Evolutionary conservation across 495 filamentous ascomycete genomes (phyloP).

Genomic region (Tuber brumale): DNA sequence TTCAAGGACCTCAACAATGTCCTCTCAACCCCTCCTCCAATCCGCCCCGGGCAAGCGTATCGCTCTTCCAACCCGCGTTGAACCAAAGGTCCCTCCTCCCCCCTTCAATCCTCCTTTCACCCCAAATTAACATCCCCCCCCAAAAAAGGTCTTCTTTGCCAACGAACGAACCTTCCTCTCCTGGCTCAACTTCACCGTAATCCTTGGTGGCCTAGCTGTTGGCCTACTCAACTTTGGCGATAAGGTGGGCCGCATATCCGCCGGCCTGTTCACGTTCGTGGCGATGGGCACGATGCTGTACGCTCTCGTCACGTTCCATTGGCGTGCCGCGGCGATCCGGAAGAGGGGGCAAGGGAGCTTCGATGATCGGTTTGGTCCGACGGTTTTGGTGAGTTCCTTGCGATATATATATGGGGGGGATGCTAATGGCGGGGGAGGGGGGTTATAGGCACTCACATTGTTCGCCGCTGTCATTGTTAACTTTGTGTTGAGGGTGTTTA

Average conservation of each 20-base stretch:
- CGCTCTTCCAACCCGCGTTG: conserved; percentile 92
- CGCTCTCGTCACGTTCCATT: conserved; percentile 90
- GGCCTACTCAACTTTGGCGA: conserved; percentile 98
- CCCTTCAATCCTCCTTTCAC: neutral
- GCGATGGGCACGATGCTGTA: conserved; percentile 96
- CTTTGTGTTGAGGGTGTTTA: conserved; percentile 72
- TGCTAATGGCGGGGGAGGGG: neutral
- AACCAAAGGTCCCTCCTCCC: conserved; percentile 60
- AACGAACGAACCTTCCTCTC: conserved; percentile 98
- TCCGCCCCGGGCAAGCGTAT: conserved; percentile 95
- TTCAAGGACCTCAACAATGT: conserved; percentile 54
- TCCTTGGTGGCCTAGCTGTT: conserved; percentile 89
- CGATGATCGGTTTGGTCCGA: conserved; percentile 90
- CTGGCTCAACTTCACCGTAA: conserved; percentile 97
- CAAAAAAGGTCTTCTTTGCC: conserved; percentile 79
- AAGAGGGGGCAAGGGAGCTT: conserved; percentile 88
- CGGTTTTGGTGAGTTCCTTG: conserved; percentile 54
- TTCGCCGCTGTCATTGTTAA: conserved; percentile 85
- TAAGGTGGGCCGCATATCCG: conserved; percentile 80
- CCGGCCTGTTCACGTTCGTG: conserved; percentile 86
- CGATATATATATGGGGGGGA: neutral
- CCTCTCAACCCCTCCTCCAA: conserved; percentile 90
- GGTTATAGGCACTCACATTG: conserved; percentile 64
- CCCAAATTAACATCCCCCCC: conserved; percentile 3
- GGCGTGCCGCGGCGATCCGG: conserved; percentile 88